Percentiles rank a stretch among this genome's conserved stretches.
Conservation (phyloP, 1,284 basidiomycete species). For the Pascua guehoae region DNA sequence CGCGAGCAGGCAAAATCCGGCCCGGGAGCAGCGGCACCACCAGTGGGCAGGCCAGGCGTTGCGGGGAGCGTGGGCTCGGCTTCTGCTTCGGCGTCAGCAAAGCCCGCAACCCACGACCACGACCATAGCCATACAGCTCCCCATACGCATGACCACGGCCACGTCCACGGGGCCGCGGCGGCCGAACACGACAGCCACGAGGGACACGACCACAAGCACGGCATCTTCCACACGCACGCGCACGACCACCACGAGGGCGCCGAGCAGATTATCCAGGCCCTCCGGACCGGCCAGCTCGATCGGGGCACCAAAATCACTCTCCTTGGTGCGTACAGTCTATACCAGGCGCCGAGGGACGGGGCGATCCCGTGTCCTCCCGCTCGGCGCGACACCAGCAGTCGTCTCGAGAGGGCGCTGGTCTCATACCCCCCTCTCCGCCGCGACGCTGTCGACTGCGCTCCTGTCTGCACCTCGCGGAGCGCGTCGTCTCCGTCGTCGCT, state of each 20-base stretch:
- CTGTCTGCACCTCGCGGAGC: too few relatives aligned
- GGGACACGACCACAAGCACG: slow-evolving; percentile 62
- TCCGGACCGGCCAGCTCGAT: slow-evolving; percentile 67
- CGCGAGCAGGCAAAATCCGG: too few relatives aligned
- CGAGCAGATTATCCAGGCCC: slow-evolving; percentile 65
- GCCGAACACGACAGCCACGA: slow-evolving; percentile 9
- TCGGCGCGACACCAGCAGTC: not conserved
- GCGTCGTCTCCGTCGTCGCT: not conserved
- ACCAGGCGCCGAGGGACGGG: not conserved
- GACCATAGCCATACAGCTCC: not conserved
- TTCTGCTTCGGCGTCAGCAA: not conserved
- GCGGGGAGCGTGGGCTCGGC: not conserved
- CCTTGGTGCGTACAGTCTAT: slow-evolving; percentile 48
- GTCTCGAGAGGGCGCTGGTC: too few relatives aligned
- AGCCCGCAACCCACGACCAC: not conserved
- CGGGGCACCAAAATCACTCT: slow-evolving; percentile 78
- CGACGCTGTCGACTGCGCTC: too few relatives aligned
- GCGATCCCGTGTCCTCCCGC: not conserved
- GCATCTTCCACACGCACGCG: slow-evolving; percentile 48
- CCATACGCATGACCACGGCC: not conserved
- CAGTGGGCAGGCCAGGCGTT: too few relatives aligned
- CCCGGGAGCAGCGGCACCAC: too few relatives aligned
- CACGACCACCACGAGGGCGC: slow-evolving; percentile 62
- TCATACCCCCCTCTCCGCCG: too few relatives aligned
- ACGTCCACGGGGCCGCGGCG: not conserved